Evolutionary conservation across 768 basidiomycete genomes (phyloP).

Genomic region (Ephemerocybe angulata): DNA sequence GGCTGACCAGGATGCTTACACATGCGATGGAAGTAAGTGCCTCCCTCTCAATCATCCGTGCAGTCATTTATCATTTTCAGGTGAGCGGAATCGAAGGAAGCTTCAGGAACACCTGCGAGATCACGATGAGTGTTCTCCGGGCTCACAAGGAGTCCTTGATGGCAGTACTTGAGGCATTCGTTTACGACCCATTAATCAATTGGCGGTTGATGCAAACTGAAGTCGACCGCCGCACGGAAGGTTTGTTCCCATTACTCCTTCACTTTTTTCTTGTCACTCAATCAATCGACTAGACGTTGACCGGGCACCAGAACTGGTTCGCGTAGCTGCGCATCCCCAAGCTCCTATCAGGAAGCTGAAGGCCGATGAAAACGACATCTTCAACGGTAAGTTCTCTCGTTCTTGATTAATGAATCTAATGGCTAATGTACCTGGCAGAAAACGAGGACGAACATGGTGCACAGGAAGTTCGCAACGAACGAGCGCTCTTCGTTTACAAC

Average conservation of each 20-base stretch:
- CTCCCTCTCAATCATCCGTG: neutral
- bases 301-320: constrained; percentile 58
- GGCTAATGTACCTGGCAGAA: constrained; percentile 25
- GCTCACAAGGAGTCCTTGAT: constrained; percentile 98
- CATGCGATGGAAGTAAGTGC: constrained; percentile 93
- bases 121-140: constrained; percentile 94
- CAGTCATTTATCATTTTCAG: constrained; percentile 35
- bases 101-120: constrained; percentile 93
- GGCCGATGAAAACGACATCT: constrained; percentile 91
- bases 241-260: constrained; percentile 29
- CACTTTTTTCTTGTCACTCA: constrained; percentile 26
- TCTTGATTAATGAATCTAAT: too few relatives aligned
- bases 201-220: constrained; percentile 92
- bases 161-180: constrained; percentile 98
- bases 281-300: constrained; percentile 40
- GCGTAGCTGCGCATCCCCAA: constrained; percentile 71
- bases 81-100: constrained; percentile 98
- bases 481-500: constrained; percentile 88
- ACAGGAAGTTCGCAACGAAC: constrained; percentile 87
- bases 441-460: constrained; percentile 53
- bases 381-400: constrained; percentile 60
- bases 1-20: constrained; percentile 95
- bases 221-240: constrained; percentile 69
- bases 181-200: constrained; percentile 96
- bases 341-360: constrained; percentile 78